Evolutionary conservation across 805 yeast genomes (phyloP).

Genomic region (Ogataea paraovalis): DNA sequence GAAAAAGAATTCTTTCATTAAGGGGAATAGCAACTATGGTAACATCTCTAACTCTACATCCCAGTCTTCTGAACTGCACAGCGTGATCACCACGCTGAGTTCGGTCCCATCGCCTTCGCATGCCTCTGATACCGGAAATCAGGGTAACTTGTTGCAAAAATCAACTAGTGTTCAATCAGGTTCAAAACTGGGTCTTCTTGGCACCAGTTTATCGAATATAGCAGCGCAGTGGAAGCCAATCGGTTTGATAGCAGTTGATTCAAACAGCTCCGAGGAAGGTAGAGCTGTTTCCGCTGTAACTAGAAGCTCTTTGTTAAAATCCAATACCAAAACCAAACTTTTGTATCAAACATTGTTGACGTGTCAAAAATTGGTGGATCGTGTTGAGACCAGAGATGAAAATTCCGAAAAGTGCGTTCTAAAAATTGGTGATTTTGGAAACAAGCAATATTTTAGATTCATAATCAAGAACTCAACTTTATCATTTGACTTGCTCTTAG

Average conservation of each 20-base stretch:
- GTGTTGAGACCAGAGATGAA: background rate
- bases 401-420: background rate
- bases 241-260: background rate
- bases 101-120: background rate
- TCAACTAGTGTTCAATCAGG: background rate
- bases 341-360: slow-evolving; percentile 9
- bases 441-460: slow-evolving; percentile 5
- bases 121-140: too few species aligned
- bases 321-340: slow-evolving; percentile 6
- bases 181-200: background rate
- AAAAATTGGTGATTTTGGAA: slow-evolving; percentile 13
- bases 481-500: slow-evolving; percentile 12
- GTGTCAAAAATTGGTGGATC: slow-evolving; percentile 5
- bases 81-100: slow-evolving; percentile 8
- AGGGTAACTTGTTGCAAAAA: background rate
- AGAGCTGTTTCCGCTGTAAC: background rate
- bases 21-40: slow-evolving; percentile 8
- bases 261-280: background rate
- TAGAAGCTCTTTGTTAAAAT: slow-evolving; percentile 2
- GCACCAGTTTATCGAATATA: background rate
- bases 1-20: background rate
- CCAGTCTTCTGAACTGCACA: slow-evolving; percentile 22
- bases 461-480: slow-evolving; percentile 9
- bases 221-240: background rate
- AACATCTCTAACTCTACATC: slow-evolving; percentile 23